Conservation (phyloP, 192 early-diverging fungal genomes). For the Coemansia sp. region DNA sequence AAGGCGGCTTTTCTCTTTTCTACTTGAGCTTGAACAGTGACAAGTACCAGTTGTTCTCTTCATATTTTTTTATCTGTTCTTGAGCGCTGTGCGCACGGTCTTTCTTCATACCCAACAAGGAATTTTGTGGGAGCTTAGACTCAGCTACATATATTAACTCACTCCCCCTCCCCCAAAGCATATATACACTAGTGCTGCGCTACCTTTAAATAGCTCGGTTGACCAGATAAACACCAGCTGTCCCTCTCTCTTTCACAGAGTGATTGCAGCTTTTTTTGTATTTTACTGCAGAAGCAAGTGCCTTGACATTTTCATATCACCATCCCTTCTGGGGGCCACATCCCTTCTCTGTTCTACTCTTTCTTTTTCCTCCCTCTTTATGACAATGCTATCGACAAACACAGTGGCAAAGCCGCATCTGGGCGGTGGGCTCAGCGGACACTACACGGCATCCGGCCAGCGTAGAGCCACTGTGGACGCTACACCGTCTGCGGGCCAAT, state of each 20-base stretch:
- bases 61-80: background rate
- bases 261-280: background rate
- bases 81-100: background rate
- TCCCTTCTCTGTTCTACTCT: conserved; percentile 9
- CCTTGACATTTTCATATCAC: conserved; percentile 1
- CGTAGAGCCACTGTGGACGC: conserved; percentile 7
- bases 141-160: no score
- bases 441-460: conserved; percentile 3
- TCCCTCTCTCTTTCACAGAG: background rate
- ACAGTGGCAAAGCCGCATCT: conserved; percentile 22
- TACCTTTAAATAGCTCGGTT: conserved; percentile 57
- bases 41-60: no score
- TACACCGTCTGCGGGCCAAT: conserved; percentile 2
- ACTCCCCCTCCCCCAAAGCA: conserved; percentile 81
- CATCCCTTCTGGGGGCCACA: conserved; percentile 10
- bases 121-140: conserved; percentile 42
- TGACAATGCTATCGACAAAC: conserved; percentile 45
- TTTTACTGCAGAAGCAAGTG: conserved; percentile 3
- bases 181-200: conserved; percentile 22
- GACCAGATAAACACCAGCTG: background rate
- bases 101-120: conserved; percentile 79
- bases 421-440: conserved; percentile 10
- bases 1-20: background rate
- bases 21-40: no score
- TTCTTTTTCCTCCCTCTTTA: conserved; percentile 12